Conservation (phyloP, 2,329 filamentous ascomycete genomes). For the Rasamsonia emersonii region DNA sequence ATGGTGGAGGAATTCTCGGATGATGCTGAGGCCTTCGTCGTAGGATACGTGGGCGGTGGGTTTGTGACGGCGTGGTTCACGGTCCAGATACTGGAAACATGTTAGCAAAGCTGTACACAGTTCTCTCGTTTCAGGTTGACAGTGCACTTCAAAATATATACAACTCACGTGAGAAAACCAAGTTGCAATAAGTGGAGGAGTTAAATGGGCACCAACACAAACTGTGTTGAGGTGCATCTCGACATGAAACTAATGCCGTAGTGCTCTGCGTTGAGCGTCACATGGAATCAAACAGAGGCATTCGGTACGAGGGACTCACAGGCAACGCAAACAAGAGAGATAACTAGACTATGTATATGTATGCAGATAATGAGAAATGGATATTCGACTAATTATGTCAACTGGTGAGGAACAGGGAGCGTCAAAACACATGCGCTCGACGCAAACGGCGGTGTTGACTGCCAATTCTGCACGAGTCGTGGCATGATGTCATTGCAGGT, state of each 20-base stretch:
- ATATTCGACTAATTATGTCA: too few relatives aligned
- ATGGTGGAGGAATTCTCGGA: constrained; percentile 76
- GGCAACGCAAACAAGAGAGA: too few relatives aligned
- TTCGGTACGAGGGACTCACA: too few relatives aligned
- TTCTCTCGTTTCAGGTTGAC: too few relatives aligned
- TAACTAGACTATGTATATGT: too few relatives aligned
- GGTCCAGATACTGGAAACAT: constrained; percentile 63
- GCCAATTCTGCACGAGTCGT: too few relatives aligned
- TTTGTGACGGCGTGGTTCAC: constrained; percentile 64
- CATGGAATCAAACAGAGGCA: too few relatives aligned
- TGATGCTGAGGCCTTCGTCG: constrained; percentile 80
- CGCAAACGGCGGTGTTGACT: background rate
- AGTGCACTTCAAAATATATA: background rate
- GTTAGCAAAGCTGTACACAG: constrained; percentile 7
- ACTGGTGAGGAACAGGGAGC: too few relatives aligned
- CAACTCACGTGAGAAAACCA: constrained; percentile 73
- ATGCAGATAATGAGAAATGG: too few relatives aligned
- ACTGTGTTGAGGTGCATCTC: constrained; percentile 66
- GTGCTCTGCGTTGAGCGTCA: too few relatives aligned
- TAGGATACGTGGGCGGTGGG: constrained; percentile 89
- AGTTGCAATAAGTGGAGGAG: constrained; percentile 79
- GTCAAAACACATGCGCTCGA: too few relatives aligned
- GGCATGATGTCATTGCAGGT: constrained; percentile 6
- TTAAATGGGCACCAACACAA: constrained; percentile 72
- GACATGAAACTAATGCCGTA: constrained; percentile 6